Percentiles rank a stretch among this genome's conserved stretches.
Conservation (phyloP, 768 basidiomycete genomes). For the Pulveroboletus sp. region DNA sequence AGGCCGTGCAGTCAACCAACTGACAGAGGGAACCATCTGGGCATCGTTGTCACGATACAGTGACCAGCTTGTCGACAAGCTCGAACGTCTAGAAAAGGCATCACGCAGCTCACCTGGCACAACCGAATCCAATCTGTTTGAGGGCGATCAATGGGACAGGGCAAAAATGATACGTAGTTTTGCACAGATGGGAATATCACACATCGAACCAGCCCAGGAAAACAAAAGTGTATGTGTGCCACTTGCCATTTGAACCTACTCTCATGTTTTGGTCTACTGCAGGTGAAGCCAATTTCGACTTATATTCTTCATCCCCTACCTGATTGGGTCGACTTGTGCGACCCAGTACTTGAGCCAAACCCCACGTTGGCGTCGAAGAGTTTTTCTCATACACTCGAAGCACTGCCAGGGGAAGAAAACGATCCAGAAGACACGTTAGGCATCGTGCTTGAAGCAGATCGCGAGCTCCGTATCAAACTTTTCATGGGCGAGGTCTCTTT, state of each 20-base stretch:
- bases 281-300: conserved; percentile 41
- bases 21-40: conserved; percentile 52
- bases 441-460: conserved; percentile 58
- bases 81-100: conserved; percentile 61
- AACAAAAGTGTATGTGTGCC: conserved; percentile 11
- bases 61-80: conserved; percentile 59
- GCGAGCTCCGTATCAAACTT: conserved; percentile 70
- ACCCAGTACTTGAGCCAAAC: conserved; percentile 5
- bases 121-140: conserved; percentile 42
- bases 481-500: conserved; percentile 64
- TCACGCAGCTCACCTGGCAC: conserved; percentile 41
- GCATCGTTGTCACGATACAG: conserved; percentile 80
- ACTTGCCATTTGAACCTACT: neutral
- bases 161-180: conserved; percentile 79
- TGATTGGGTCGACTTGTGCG: conserved; percentile 40
- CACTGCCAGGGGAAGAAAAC: conserved; percentile 2
- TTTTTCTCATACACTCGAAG: conserved; percentile 1
- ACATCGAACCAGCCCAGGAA: conserved; percentile 3
- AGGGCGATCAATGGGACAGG: conserved; percentile 62
- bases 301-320: conserved; percentile 44
- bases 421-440: conserved; percentile 33
- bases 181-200: conserved; percentile 52
- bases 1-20: conserved; percentile 29
- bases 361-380: neutral
- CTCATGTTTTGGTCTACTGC: neutral